These are phyloP conservation scores for Auxenochlorella pyrenoidosa DNA, from an alignment of 139 green algal species.

Conservation along the genomic window DNA sequence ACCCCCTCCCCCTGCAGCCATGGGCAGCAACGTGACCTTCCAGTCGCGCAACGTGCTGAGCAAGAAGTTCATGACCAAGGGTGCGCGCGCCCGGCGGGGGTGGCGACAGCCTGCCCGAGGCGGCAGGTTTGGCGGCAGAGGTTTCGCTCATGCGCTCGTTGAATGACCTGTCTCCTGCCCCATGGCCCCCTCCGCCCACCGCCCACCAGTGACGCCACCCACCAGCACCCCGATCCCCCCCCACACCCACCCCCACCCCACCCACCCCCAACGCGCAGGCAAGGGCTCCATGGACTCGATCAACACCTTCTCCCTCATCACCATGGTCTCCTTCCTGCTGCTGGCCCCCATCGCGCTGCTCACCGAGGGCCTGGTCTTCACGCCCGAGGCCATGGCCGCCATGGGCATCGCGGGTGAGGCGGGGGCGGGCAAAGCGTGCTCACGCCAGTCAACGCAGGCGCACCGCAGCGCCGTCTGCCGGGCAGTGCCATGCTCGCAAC, in stretches of 20 bases:
- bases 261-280: conserved; percentile 1
- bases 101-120: no score
- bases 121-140: no score
- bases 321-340: conserved; percentile 89
- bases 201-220: no score
- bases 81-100: conserved; percentile 35
- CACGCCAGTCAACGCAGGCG: no score
- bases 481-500: no score
- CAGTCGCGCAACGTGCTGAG: conserved; percentile 96
- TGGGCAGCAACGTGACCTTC: conserved; percentile 97
- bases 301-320: conserved; percentile 96
- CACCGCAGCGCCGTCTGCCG: no score
- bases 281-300: conserved; percentile 88
- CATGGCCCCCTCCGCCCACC: no score
- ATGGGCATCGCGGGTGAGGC: conserved; percentile 45
- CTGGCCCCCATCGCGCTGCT: conserved; percentile 78
- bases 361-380: conserved; percentile 72
- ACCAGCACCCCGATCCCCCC: neutral
- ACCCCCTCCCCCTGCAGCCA: conserved; percentile 60
- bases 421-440: no score
- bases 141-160: no score
- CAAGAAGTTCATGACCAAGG: conserved; percentile 97
- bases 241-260: neutral
- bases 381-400: conserved; percentile 55
- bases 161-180: no score